A percentile compares a stretch with the other conserved stretches of the same genome.
Evolutionary conservation across 306 rosid genomes (phyloP).

Genomic region (Quercus alba): DNA sequence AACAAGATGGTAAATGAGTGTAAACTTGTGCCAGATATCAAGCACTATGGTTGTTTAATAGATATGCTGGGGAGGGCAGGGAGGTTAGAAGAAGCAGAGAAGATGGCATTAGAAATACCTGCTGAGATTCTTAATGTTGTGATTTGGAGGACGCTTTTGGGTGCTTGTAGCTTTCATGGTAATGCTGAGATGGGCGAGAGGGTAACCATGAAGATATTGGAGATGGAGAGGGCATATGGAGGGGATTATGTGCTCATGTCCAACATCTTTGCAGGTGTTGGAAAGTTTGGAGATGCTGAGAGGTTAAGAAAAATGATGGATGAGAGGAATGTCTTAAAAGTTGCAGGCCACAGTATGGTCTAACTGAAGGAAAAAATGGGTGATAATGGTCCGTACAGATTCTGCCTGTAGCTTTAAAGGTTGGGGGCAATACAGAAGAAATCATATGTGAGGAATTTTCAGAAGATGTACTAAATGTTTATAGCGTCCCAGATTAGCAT

Average conservation of each 20-base stretch:
- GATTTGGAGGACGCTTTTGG: constrained; percentile 70
- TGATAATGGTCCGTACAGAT: background rate
- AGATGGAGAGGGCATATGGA: constrained; percentile 53
- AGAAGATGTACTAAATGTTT: background rate
- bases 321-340: constrained; percentile 44
- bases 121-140: constrained; percentile 48
- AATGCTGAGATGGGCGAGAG: constrained; percentile 63
- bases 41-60: constrained; percentile 69
- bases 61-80: constrained; percentile 76
- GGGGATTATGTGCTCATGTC: constrained; percentile 89
- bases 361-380: constrained; percentile 20
- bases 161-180: constrained; percentile 67
- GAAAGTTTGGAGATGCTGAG: constrained; percentile 65
- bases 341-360: constrained; percentile 59
- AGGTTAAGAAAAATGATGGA: constrained; percentile 60
- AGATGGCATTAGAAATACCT: constrained; percentile 57
- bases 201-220: constrained; percentile 48
- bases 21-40: constrained; percentile 46
- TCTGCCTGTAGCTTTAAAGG: background rate
- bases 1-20: constrained; percentile 48
- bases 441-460: background rate
- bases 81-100: constrained; percentile 71
- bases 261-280: constrained; percentile 66
- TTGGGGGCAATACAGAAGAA: background rate
- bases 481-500: background rate